A percentile compares a stretch with the other conserved stretches of the same genome.
phyloP scores from a whole-genome alignment of 768 basidiomycete genomes.

The Coprinopsis cinerea region DNA sequence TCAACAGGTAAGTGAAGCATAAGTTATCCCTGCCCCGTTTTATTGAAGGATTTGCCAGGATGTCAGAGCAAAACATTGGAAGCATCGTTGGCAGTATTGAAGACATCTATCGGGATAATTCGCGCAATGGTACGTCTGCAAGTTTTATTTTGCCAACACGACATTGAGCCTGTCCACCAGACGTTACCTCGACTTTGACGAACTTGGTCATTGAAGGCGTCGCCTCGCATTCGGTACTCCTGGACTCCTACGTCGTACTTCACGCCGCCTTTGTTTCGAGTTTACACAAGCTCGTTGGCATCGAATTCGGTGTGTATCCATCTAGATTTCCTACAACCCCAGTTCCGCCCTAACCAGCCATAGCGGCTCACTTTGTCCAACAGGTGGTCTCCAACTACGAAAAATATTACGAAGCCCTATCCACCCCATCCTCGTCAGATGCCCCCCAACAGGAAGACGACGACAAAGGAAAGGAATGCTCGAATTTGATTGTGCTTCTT shows the following conservation, averaged over 20 bases:
- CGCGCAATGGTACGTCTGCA: slow-evolving; percentile 60
- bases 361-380: slow-evolving; percentile 84
- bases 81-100: slow-evolving; percentile 71
- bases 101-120: slow-evolving; percentile 66
- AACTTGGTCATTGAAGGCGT: slow-evolving; percentile 73
- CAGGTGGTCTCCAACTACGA: slow-evolving; percentile 65
- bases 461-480: slow-evolving; percentile 74
- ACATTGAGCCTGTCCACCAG: slow-evolving; percentile 32
- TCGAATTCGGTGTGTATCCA: slow-evolving; percentile 73
- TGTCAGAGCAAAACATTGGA: slow-evolving; percentile 87
- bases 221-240: slow-evolving; percentile 68
- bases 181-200: slow-evolving; percentile 77
- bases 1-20: slow-evolving; percentile 74
- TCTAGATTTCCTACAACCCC: not conserved
- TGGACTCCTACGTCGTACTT: slow-evolving; percentile 87
- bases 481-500: slow-evolving; percentile 81
- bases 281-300: slow-evolving; percentile 73
- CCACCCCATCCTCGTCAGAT: slow-evolving; percentile 4
- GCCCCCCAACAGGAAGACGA: slow-evolving; percentile 16
- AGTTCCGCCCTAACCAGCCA: not conserved
- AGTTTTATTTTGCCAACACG: not conserved
- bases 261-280: slow-evolving; percentile 82
- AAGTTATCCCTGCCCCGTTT: not conserved
- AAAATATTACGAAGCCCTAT: slow-evolving; percentile 35
- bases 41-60: slow-evolving; percentile 32